Evolutionary conservation across 352 stramenopile species (phyloP).

Genomic region (Pythium sukuiense): DNA sequence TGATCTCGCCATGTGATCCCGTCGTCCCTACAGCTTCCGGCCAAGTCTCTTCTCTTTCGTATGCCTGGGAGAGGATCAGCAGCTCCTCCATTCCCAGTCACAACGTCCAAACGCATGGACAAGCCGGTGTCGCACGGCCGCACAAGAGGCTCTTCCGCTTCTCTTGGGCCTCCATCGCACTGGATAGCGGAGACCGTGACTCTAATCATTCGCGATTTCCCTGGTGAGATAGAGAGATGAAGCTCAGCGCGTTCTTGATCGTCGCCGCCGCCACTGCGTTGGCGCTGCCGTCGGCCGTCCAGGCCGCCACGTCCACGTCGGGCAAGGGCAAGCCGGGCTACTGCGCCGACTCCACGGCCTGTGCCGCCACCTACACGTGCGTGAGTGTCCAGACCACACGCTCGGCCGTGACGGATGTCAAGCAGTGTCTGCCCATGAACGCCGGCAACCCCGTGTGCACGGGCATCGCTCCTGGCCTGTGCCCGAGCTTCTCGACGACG

Average conservation of each 20-base stretch:
- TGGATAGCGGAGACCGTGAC: background rate
- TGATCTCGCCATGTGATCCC: conserved; percentile 1
- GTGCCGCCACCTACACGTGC: conserved; percentile 54
- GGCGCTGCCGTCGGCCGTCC: background rate
- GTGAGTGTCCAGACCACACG: conserved; percentile 81
- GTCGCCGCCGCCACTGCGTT: background rate
- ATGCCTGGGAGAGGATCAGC: no score
- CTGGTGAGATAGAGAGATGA: background rate
- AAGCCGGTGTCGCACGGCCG: background rate
- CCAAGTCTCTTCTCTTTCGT: no score
- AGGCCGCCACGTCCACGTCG: conserved; percentile 31
- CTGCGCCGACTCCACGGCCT: conserved; percentile 59
- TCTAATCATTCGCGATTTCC: background rate
- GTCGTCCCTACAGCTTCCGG: background rate
- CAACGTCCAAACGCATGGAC: background rate
- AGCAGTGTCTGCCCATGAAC: conserved; percentile 72
- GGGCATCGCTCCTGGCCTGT: conserved; percentile 52
- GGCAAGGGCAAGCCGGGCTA: conserved; percentile 50
- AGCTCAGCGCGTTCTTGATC: background rate
- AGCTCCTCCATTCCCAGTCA: no score
- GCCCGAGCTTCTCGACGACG: conserved; percentile 70
- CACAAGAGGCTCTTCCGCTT: background rate
- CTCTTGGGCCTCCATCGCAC: background rate
- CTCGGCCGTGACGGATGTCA: conserved; percentile 57
- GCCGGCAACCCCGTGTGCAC: conserved; percentile 56